Evolutionary conservation across 495 filamentous ascomycete species (phyloP), one percentile per base, ranked within the genome.

Genomic region (Ascodesmis nigricans): DNA sequence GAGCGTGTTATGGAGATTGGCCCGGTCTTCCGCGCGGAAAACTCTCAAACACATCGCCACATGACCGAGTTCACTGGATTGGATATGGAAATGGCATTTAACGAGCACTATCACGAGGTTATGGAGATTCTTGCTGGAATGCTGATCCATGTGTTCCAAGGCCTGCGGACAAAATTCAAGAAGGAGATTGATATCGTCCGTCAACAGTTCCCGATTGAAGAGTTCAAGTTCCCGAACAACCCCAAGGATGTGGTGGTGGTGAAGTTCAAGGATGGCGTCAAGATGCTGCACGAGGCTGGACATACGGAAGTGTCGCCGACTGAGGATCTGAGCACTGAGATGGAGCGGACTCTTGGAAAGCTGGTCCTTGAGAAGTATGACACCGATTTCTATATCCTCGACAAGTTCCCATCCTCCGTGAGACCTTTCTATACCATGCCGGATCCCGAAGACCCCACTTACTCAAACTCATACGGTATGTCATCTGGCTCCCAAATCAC

Each of bases 41-140:
- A 95, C 55, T 83, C 75, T 36, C 92, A 92, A 51, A 97, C 87
- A 1, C 80, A 90, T 49, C 65, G 87, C 33, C 87, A 97, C 55
- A 75, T 93, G 71, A 95, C 82, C 8, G 87, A 92, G 62, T 97
- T 91, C 58, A 80, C 78, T 27, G 87, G 87, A 55, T 76, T 97
- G 39, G 87, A 97, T 78, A 61, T 93, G 49, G 87, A 95, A 53
- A 93, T 91, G 77, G 81, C 81, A 22, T 91, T 93, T 55, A 66
- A 75, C 35, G 59, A 78, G 36, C 66, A 81, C 56, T 95, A 93
- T 59, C 69, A 77, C 52, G 87, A 97, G 54, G 81, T 90, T 23
- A 56, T 79, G 16, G 55, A 70, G 15, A 71, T 77, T 44, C 67
- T 91, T 15, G 87, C 93, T 53, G 59, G 72, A 39, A 75, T 90